Evolutionary conservation across 176 grass and related monocot species (phyloP).

Genomic region (Guadua angustifolia): DNA sequence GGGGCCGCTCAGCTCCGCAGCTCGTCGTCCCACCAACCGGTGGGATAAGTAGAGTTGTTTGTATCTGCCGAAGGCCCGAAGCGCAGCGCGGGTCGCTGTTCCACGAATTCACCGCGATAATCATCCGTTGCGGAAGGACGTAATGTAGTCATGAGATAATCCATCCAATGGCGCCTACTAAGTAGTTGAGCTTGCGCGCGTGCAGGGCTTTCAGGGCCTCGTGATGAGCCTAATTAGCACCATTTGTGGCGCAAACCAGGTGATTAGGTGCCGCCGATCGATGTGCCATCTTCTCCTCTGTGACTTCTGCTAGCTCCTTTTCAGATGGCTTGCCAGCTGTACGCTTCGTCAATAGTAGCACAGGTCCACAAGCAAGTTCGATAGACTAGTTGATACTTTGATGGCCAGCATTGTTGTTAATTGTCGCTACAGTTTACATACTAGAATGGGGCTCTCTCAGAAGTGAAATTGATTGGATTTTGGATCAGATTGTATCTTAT

Average conservation of each 20-base stretch:
- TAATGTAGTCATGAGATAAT: neutral
- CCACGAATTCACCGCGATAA: neutral
- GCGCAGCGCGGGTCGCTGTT: too few species aligned
- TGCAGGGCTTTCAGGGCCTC: too few species aligned
- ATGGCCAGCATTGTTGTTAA: neutral
- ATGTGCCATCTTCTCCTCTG: neutral
- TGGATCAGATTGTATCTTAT: neutral
- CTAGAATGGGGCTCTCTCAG: neutral
- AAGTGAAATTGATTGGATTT: neutral
- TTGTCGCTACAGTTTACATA: neutral
- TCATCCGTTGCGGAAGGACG: neutral
- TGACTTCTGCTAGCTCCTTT: neutral
- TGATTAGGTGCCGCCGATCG: too few species aligned
- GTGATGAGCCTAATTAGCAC: too few species aligned
- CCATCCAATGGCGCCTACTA: neutral
- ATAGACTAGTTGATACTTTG: neutral
- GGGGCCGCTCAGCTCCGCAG: neutral
- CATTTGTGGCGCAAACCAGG: too few species aligned
- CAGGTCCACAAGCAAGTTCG: neutral
- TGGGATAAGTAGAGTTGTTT: neutral
- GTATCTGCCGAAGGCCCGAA: neutral
- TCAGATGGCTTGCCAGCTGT: neutral
- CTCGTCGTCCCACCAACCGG: neutral
- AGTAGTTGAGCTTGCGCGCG: neutral
- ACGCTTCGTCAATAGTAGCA: neutral